Conservation (phyloP, 1,284 basidiomycete species). For the Tausonia pullulans region DNA sequence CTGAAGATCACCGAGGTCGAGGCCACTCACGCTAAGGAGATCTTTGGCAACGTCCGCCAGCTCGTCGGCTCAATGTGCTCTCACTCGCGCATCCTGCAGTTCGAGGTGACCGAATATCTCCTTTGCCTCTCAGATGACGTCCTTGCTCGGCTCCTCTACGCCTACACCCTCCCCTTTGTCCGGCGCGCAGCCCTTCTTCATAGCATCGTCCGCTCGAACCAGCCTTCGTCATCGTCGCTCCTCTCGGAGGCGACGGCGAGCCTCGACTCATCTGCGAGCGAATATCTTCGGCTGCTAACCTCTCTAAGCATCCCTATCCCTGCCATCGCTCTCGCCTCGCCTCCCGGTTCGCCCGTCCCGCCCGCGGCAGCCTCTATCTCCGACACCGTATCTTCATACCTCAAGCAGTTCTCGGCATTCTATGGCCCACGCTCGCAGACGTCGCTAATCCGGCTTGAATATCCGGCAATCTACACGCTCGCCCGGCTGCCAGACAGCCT, state of each 20-base stretch:
- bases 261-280: conserved; percentile 38
- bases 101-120: conserved; percentile 21
- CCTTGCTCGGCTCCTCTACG: conserved; percentile 74
- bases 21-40: conserved; percentile 60
- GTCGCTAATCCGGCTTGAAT: conserved; percentile 57
- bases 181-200: conserved; percentile 78
- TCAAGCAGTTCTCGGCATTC: conserved; percentile 31
- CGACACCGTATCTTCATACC: conserved; percentile 30
- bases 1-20: conserved; percentile 57
- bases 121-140: conserved; percentile 29
- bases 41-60: conserved; percentile 59
- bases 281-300: conserved; percentile 67
- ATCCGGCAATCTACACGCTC: conserved; percentile 74
- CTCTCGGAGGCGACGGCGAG: conserved; percentile 27
- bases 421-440: conserved; percentile 25
- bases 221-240: conserved; percentile 29
- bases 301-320: conserved; percentile 67
- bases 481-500: conserved; percentile 68
- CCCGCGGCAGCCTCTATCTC: conserved; percentile 32
- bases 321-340: conserved; percentile 55
- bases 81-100: conserved; percentile 20
- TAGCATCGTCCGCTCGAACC: conserved; percentile 49
- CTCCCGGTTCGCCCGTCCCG: conserved; percentile 56
- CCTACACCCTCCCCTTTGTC: conserved; percentile 88
- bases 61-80: conserved; percentile 19